A percentile compares a stretch with the other conserved stretches of the same genome.
Conservation (phyloP, 345 rosid genomes). For the Erodium maritimum region DNA sequence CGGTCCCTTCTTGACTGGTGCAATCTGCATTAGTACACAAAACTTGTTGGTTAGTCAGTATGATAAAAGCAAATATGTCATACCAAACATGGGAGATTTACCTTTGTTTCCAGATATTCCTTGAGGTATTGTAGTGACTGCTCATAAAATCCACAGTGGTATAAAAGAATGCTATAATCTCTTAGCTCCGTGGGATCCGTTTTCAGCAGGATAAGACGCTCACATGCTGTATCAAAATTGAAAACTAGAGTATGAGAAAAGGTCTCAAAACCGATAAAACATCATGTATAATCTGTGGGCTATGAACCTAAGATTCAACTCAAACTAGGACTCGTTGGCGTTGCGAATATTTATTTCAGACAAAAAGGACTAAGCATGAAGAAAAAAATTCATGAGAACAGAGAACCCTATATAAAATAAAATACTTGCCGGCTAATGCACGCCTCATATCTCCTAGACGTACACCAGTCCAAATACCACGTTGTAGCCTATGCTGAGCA, state of each 20-base stretch:
- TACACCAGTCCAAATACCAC: constrained; percentile 44
- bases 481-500: constrained; percentile 42
- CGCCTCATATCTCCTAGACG: constrained; percentile 48
- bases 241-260: constrained; percentile 1
- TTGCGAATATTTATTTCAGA: background rate
- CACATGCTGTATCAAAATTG: constrained; percentile 39
- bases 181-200: constrained; percentile 42
- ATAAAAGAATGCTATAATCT: constrained; percentile 56
- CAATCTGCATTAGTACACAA: constrained; percentile 14
- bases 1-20: constrained; percentile 11
- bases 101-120: constrained; percentile 32
- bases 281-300: background rate
- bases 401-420: background rate
- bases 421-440: constrained; percentile 39
- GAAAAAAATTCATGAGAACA: too few species aligned
- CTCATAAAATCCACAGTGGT: constrained; percentile 51
- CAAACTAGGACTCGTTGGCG: background rate
- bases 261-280: background rate
- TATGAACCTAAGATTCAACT: background rate
- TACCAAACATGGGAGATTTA: constrained; percentile 7
- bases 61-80: background rate
- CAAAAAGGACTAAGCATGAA: background rate
- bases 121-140: constrained; percentile 37
- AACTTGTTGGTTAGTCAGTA: background rate
- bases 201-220: constrained; percentile 41